phyloP scores from a whole-genome alignment of 495 filamentous ascomycete species.

The Lindgomyces ingoldianus region DNA sequence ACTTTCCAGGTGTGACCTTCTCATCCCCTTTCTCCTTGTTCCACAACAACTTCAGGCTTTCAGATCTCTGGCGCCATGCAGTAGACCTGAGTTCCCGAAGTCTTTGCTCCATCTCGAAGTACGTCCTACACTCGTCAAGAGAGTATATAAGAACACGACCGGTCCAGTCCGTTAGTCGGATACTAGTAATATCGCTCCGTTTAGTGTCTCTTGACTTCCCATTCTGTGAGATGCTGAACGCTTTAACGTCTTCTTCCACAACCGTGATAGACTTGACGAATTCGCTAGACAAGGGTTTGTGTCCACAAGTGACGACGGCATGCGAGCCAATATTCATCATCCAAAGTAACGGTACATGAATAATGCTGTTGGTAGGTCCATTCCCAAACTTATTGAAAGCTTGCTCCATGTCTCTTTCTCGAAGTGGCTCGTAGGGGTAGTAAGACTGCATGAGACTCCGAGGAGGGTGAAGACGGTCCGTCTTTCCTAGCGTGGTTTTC shows the following conservation, averaged over 20 bases:
- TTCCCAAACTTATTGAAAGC: conserved; percentile 23
- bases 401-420: conserved; percentile 31
- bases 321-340: conserved; percentile 24
- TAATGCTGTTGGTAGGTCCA: conserved; percentile 6
- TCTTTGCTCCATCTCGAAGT: conserved; percentile 33
- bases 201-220: neutral
- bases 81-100: conserved; percentile 16
- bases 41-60: conserved; percentile 8
- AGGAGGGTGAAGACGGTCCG: conserved; percentile 16
- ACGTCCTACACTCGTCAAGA: conserved; percentile 20
- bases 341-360: conserved; percentile 31
- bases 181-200: neutral
- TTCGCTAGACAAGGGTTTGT: conserved; percentile 11
- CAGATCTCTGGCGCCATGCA: neutral
- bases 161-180: conserved; percentile 28
- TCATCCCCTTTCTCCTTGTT: neutral
- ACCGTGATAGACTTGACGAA: conserved; percentile 31
- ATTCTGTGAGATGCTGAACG: neutral
- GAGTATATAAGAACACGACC: conserved; percentile 21
- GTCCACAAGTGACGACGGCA: conserved; percentile 25
- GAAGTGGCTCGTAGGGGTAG: conserved; percentile 29
- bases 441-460: conserved; percentile 31
- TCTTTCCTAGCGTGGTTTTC: neutral
- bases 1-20: conserved; percentile 20
- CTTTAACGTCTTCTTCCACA: conserved; percentile 18